Conservation (phyloP, 2,329 filamentous ascomycete genomes). For the Myriosclerotinia curreyana region DNA sequence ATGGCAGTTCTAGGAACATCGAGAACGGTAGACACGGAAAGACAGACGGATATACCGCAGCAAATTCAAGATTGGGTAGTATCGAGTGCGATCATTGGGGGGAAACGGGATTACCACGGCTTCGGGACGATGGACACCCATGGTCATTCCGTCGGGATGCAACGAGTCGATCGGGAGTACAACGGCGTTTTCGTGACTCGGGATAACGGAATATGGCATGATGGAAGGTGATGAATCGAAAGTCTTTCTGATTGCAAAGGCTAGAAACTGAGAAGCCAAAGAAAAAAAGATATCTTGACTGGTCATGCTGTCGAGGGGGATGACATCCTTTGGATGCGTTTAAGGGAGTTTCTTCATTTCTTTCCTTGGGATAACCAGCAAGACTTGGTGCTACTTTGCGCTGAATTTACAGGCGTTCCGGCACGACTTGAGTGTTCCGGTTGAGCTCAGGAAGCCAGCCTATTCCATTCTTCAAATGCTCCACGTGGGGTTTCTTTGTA, state of each 20-base stretch:
- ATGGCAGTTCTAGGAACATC: not conserved
- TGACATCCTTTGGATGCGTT: not conserved
- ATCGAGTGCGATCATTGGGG: not conserved
- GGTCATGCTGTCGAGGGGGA: not conserved
- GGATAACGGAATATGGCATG: not conserved
- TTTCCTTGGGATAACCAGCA: not conserved
- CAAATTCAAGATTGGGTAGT: not conserved
- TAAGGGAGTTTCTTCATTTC: not conserved
- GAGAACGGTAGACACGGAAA: not conserved
- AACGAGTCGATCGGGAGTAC: not conserved
- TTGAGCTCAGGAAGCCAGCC: not conserved
- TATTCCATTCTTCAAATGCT: not conserved
- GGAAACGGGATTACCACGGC: not conserved
- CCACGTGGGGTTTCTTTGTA: not conserved
- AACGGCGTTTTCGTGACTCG: not conserved
- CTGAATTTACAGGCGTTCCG: not conserved
- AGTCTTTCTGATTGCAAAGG: not conserved
- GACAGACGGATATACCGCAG: not conserved
- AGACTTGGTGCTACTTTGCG: not conserved
- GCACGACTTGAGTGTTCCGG: not conserved
- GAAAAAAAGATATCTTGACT: not conserved
- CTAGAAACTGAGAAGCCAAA: not conserved
- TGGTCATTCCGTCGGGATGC: conserved; percentile 8
- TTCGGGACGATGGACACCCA: not conserved
- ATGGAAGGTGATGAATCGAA: not conserved